These are phyloP conservation scores for Xeromyces bisporus DNA, from an alignment of 495 filamentous ascomycete species.

Conservation along the genomic window DNA sequence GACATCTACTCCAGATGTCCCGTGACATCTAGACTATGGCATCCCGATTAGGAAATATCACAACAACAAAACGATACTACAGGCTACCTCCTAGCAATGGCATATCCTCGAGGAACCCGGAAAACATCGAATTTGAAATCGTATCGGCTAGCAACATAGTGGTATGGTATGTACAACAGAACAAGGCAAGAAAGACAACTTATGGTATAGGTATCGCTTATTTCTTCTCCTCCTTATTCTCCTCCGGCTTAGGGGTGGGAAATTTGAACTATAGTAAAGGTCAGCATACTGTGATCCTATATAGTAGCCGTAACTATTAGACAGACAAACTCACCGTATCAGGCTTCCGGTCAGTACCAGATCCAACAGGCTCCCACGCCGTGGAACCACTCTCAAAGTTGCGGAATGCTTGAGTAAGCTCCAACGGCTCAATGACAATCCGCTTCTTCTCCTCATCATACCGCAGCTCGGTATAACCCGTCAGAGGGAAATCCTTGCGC, in stretches of 20 bases:
- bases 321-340: slow-evolving; percentile 40
- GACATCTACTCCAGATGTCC: no score
- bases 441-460: slow-evolving; percentile 99
- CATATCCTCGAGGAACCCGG: no score
- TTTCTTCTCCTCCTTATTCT: slow-evolving; percentile 87
- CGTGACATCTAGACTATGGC: no score
- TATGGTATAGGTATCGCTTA: slow-evolving; percentile 35
- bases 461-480: slow-evolving; percentile 94
- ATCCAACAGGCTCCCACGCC: slow-evolving; percentile 74
- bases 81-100: background rate
- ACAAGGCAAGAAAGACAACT: slow-evolving; percentile 14
- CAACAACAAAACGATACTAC: no score
- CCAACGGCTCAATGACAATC: slow-evolving; percentile 91
- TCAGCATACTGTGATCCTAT: no score
- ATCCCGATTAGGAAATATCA: no score
- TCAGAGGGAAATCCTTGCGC: slow-evolving; percentile 95
- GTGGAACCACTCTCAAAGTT: slow-evolving; percentile 82
- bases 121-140: slow-evolving; percentile 7
- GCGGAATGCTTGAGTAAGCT: slow-evolving; percentile 96
- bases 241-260: slow-evolving; percentile 86
- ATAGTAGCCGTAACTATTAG: no score
- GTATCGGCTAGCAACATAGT: slow-evolving; percentile 18
- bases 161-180: slow-evolving; percentile 30
- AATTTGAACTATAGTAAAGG: slow-evolving; percentile 77
- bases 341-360: slow-evolving; percentile 62